Evolutionary conservation across 768 basidiomycete genomes (phyloP).

Genomic region (Clavaria fumosa): DNA sequence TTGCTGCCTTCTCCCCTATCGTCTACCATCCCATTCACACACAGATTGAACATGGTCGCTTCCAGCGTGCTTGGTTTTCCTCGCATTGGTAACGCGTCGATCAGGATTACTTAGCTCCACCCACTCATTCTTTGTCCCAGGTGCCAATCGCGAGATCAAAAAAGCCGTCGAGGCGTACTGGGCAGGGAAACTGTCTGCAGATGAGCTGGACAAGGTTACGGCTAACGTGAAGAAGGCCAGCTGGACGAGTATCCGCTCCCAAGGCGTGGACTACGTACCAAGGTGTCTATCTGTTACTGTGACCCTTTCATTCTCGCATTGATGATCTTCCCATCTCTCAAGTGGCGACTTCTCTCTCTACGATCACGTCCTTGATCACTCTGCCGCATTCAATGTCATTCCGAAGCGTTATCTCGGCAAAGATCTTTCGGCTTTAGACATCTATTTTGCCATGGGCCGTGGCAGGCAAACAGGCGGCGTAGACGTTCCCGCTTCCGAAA

Average conservation of each 20-base stretch:
- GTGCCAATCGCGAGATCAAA: conserved; percentile 90
- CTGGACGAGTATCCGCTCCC: conserved; percentile 76
- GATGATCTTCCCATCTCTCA: conserved; percentile 8
- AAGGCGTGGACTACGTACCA: conserved; percentile 81
- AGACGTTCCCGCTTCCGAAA: conserved; percentile 94
- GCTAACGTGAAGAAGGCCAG: conserved; percentile 76
- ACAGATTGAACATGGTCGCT: conserved; percentile 40
- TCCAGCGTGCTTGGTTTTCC: conserved; percentile 89
- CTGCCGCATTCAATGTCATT: conserved; percentile 90
- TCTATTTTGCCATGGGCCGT: conserved; percentile 98
- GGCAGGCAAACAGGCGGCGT: conserved; percentile 90
- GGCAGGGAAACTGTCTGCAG: conserved; percentile 79
- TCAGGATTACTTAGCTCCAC: not conserved
- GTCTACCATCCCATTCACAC: conserved; percentile 16
- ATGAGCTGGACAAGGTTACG: conserved; percentile 77
- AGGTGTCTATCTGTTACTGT: too few species aligned
- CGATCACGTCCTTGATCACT: conserved; percentile 97
- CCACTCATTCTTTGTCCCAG: conserved; percentile 23
- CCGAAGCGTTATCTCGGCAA: conserved; percentile 86
- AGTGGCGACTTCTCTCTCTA: conserved; percentile 99
- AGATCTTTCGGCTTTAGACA: conserved; percentile 77
- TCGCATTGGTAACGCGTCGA: conserved; percentile 53
- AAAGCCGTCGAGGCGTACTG: conserved; percentile 99
- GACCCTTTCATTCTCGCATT: too few species aligned
- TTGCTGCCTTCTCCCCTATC: conserved; percentile 17